These are phyloP conservation scores for Tolypocladium capitatum DNA, from an alignment of 2,329 filamentous ascomycete genomes.

Conservation along the genomic window DNA sequence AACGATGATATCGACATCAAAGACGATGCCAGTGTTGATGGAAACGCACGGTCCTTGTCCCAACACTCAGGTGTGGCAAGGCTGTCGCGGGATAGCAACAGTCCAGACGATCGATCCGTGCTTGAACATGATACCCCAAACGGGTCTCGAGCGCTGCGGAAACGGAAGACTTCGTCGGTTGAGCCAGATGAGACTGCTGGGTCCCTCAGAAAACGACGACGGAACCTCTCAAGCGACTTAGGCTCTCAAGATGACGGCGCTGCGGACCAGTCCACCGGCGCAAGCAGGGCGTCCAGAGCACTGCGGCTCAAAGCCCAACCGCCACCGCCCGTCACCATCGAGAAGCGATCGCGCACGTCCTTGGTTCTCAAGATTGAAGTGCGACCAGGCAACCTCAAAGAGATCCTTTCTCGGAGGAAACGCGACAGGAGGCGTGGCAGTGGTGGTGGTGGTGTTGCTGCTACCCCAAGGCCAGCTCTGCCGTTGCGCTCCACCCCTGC, in stretches of 20 bases:
- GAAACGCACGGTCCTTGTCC: conserved; percentile 10
- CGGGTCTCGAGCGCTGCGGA: conserved; percentile 64
- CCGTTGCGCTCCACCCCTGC: conserved; percentile 10
- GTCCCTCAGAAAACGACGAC: conserved; percentile 39
- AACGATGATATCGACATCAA: conserved; percentile 17
- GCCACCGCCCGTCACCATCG: conserved; percentile 26
- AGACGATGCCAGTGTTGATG: conserved; percentile 10
- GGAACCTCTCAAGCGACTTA: conserved; percentile 32
- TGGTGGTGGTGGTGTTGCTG: background rate
- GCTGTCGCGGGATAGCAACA: conserved; percentile 38
- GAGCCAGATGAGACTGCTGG: conserved; percentile 44
- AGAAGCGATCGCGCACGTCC: conserved; percentile 21
- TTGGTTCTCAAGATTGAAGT: conserved; percentile 23
- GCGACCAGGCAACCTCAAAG: conserved; percentile 23
- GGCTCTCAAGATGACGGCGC: conserved; percentile 21
- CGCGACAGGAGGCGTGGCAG: conserved; percentile 17
- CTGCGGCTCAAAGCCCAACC: conserved; percentile 38
- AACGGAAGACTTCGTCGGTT: conserved; percentile 68
- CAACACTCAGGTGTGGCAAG: conserved; percentile 13
- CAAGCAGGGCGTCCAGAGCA: conserved; percentile 36
- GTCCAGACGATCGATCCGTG: conserved; percentile 43
- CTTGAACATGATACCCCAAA: conserved; percentile 62
- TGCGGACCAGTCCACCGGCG: conserved; percentile 15
- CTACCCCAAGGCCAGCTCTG: conserved; percentile 11
- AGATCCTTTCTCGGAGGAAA: conserved; percentile 21